A percentile compares a stretch with the other conserved stretches of the same genome.
Evolutionary conservation across 1,139 yeast species (phyloP).

Genomic region (Suhomyces chickasaworum): DNA sequence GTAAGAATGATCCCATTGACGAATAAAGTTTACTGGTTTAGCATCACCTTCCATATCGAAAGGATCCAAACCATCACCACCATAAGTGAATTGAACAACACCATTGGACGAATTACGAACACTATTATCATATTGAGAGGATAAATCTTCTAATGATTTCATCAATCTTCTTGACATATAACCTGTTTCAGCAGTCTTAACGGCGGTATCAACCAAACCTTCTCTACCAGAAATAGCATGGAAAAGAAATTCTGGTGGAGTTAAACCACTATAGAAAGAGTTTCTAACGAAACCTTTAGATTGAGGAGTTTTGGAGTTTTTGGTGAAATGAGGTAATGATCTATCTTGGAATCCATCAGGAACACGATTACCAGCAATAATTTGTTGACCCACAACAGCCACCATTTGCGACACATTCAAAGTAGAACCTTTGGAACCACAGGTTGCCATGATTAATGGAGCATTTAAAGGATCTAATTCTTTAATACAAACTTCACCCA

Average conservation of each 20-base stretch:
- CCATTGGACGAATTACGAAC: constrained; percentile 95
- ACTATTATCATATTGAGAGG: constrained; percentile 90
- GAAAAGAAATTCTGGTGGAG: constrained; percentile 96
- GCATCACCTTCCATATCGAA: constrained; percentile 99
- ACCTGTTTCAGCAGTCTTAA: constrained; percentile 98
- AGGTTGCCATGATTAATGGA: constrained; percentile 97
- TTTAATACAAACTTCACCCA: constrained; percentile 94
- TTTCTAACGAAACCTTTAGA: constrained; percentile 97
- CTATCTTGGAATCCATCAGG: constrained; percentile 99
- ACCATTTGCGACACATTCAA: constrained; percentile 99
- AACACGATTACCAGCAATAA: constrained; percentile 97
- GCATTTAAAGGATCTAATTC: constrained; percentile 92
- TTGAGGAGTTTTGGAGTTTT: constrained; percentile 95
- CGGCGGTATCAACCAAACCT: constrained; percentile 99
- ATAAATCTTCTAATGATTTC: constrained; percentile 96
- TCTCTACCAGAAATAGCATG: constrained; percentile 99
- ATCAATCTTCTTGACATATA: constrained; percentile 98
- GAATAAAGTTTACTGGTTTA: constrained; percentile 84
- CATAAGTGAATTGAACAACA: constrained; percentile 96
- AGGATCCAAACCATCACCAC: constrained; percentile 99
- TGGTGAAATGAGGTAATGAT: constrained; percentile 94
- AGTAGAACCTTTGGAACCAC: constrained; percentile 99
- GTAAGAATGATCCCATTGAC: constrained; percentile 94
- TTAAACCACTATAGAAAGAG: constrained; percentile 88
- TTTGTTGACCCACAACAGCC: constrained; percentile 99